Evolutionary conservation across 768 basidiomycete genomes (phyloP), one percentile per base, ranked within the genome.

Genomic region (Mycena olivaceomarginata): DNA sequence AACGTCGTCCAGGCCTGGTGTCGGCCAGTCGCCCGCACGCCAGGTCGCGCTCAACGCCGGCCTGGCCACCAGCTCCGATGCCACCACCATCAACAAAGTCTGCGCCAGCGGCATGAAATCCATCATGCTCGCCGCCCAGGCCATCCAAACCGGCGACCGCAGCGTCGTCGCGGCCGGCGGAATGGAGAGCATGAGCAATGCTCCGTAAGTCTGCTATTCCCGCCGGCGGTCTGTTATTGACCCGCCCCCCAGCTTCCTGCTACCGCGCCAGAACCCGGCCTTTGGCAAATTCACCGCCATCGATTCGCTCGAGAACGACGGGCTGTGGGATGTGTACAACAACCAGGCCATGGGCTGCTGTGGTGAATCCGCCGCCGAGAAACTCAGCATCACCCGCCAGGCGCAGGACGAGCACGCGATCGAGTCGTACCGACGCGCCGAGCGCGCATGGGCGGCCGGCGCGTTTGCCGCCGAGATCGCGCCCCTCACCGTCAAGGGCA

Each of bases 161-260:
- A 92, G 87, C 53, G 92, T 98, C 66, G 95, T 98, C 80, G 96
- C 93, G 37, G 98, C 98, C 72, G 98, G 98, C 80, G 98, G 98
- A 76, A 98, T 97, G 97, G 98, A 99, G 89, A 97, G 96, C 88
- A 99, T 99, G 98, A 98, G 96, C 85, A 96, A 99, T 81, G 97
- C 97, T 66, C 98, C 98, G 97, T 99, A 84, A 83, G 98, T 93
- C 66, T 57, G 5, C 16, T 20, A 5, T 25, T 16, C 8, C 10
- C 3, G 7, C 18, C 10, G 13, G 46, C 12, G 18, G 5, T 81
- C 56, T 59, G n/a, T 75, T 40, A 70, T 76, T 25, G 60, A 48
- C 76, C 72, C 41, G 31, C 64, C 53, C 70, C 53, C 25, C 77
- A 96, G 96, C 43, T 97, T 96, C 92, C 91, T 96, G 41, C 83